These are phyloP conservation scores for Flagelloscypha sp. DNA, from an alignment of 768 basidiomycete genomes.

Conservation along the genomic window DNA sequence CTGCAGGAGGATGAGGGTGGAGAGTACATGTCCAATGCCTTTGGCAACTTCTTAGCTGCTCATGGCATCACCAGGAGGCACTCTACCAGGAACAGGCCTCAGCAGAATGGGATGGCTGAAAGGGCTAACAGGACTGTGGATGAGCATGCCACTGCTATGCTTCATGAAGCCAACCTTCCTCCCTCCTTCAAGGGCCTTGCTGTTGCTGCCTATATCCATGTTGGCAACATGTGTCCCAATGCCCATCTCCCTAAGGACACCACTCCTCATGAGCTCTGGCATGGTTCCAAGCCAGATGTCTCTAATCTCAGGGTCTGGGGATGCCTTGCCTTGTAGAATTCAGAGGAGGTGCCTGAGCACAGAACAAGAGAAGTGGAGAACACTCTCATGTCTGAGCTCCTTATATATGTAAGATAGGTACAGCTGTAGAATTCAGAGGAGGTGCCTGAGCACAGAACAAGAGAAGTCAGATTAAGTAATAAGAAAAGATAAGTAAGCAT, in stretches of 20 bases:
- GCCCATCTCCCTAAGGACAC: neutral
- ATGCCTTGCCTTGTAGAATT: too few relatives aligned
- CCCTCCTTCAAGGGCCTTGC: constrained; percentile 7
- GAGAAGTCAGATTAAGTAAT: too few relatives aligned
- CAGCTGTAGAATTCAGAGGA: too few relatives aligned
- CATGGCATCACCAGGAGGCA: constrained; percentile 4
- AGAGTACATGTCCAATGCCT: too few relatives aligned
- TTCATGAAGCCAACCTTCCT: constrained; percentile 8
- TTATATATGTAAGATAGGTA: too few relatives aligned
- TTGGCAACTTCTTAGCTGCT: too few relatives aligned
- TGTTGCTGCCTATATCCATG: constrained; percentile 4
- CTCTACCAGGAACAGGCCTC: constrained; percentile 8
- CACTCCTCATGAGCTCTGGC: constrained; percentile 6
- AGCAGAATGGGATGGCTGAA: constrained; percentile 14
- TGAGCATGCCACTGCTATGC: constrained; percentile 8
- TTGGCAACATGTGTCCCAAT: constrained; percentile 10
- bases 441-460: too few relatives aligned
- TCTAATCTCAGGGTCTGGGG: constrained; percentile 17
- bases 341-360: too few relatives aligned
- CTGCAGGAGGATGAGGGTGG: too few relatives aligned
- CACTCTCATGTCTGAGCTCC: too few relatives aligned
- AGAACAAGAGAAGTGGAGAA: too few relatives aligned
- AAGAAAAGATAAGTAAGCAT: too few relatives aligned
- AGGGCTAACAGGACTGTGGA: constrained; percentile 12
- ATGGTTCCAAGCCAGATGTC: constrained; percentile 12